A percentile compares a stretch with the other conserved stretches of the same genome.
These are phyloP conservation scores for Sporothrix protearum DNA, from an alignment of 2,329 filamentous ascomycete genomes.

Conservation along the genomic window DNA sequence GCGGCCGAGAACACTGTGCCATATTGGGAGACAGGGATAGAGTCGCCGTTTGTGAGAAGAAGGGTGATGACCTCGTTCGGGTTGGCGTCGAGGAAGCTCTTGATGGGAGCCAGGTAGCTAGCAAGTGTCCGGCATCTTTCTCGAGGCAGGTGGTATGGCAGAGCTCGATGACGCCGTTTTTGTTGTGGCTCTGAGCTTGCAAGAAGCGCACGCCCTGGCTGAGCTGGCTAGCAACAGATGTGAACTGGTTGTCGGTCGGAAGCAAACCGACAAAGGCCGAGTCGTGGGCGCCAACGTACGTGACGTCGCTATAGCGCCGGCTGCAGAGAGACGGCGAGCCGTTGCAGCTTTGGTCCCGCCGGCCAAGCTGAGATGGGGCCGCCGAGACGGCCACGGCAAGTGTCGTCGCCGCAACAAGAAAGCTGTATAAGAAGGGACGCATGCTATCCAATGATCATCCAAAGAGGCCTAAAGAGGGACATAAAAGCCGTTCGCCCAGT, in stretches of 20 bases:
- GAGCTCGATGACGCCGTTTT: slow-evolving; percentile 51
- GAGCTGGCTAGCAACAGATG: slow-evolving; percentile 56
- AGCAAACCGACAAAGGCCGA: slow-evolving; percentile 58
- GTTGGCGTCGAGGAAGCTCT: slow-evolving; percentile 57
- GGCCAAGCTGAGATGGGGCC: not conserved
- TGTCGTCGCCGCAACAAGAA: not conserved
- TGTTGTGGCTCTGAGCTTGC: slow-evolving; percentile 60
- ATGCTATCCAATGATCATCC: slow-evolving; percentile 4
- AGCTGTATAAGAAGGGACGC: not conserved
- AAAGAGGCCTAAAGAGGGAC: not conserved
- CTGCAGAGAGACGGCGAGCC: slow-evolving; percentile 54
- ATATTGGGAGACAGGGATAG: slow-evolving; percentile 54
- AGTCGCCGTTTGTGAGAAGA: slow-evolving; percentile 60
- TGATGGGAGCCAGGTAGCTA: slow-evolving; percentile 54
- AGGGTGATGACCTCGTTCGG: slow-evolving; percentile 60
- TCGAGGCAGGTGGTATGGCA: slow-evolving; percentile 63
- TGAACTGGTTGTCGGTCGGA: slow-evolving; percentile 57
- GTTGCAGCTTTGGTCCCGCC: slow-evolving; percentile 47
- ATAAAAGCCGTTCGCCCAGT: not conserved
- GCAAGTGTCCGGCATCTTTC: slow-evolving; percentile 55
- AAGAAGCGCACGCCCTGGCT: slow-evolving; percentile 61
- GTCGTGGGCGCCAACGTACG: slow-evolving; percentile 63
- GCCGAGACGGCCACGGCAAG: not conserved
- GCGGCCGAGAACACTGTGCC: slow-evolving; percentile 52
- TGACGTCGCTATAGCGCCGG: slow-evolving; percentile 56